phyloP scores from a whole-genome alignment of 1,139 yeast genomes.

The Candida smagusa region DNA sequence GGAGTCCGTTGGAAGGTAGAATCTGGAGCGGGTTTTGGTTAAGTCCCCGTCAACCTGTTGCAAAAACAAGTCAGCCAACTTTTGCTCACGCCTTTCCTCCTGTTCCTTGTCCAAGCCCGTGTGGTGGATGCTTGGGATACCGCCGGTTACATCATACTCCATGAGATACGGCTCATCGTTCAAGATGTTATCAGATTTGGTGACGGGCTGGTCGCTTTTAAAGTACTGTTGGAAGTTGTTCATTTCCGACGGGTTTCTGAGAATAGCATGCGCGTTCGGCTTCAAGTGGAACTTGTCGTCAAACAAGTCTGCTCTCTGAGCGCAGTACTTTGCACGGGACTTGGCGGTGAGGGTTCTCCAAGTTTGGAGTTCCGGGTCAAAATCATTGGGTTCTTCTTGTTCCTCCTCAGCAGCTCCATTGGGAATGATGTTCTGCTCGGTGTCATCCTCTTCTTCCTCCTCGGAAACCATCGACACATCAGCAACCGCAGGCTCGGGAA shows the following conservation, averaged over 20 bases:
- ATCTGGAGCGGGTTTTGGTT: constrained; percentile 23
- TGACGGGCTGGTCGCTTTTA: constrained; percentile 39
- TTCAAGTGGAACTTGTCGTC: constrained; percentile 54
- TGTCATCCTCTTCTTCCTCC: constrained; percentile 22
- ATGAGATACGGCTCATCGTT: constrained; percentile 67
- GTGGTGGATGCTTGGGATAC: constrained; percentile 66
- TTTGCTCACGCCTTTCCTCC: constrained; percentile 51
- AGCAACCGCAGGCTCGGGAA: constrained; percentile 13
- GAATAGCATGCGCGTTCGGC: constrained; percentile 64
- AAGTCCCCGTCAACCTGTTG: constrained; percentile 30
- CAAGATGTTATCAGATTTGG: constrained; percentile 44
- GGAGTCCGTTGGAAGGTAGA: constrained; percentile 35
- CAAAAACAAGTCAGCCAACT: constrained; percentile 35
- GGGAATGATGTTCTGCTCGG: background rate
- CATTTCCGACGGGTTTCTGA: constrained; percentile 63
- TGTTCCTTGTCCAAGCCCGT: constrained; percentile 48
- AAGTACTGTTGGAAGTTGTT: constrained; percentile 48
- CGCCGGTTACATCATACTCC: constrained; percentile 83
- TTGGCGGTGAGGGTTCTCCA: constrained; percentile 84
- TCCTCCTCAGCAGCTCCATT: constrained; percentile 27
- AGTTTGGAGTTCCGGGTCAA: constrained; percentile 49
- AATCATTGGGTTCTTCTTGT: constrained; percentile 30
- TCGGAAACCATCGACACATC: constrained; percentile 14
- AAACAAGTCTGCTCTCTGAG: constrained; percentile 66
- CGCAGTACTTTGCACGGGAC: constrained; percentile 72